Percentiles rank a stretch among this genome's conserved stretches.
phyloP scores from a whole-genome alignment of 208 protist genomes.

The Crithidia thermophila region DNA sequence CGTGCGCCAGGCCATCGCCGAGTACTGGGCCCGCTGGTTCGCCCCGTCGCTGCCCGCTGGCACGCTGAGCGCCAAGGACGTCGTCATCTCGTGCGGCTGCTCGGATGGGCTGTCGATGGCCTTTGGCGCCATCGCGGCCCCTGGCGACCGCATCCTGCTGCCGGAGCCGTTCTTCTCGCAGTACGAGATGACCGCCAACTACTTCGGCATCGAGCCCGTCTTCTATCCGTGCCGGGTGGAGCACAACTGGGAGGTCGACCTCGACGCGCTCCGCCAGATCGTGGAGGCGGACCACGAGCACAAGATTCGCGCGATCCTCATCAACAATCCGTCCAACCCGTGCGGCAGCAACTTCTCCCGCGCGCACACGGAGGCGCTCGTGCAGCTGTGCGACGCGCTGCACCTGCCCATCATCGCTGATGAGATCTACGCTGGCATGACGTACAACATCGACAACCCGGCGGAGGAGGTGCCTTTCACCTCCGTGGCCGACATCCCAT shows the following conservation, averaged over 20 bases:
- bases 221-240: constrained; percentile 84
- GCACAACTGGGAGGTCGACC: constrained; percentile 90
- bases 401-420: constrained; percentile 91
- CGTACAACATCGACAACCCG: constrained; percentile 64
- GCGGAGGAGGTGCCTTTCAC: constrained; percentile 48
- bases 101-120: constrained; percentile 91
- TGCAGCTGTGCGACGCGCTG: constrained; percentile 80
- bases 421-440: constrained; percentile 95
- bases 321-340: constrained; percentile 97
- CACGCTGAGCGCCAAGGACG: constrained; percentile 46
- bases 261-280: constrained; percentile 49
- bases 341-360: constrained; percentile 91
- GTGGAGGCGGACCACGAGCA: constrained; percentile 73
- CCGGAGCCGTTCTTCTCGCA: constrained; percentile 94
- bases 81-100: constrained; percentile 80
- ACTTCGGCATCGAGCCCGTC: constrained; percentile 69
- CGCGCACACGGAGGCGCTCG: constrained; percentile 72
- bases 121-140: constrained; percentile 70
- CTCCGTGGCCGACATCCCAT: constrained; percentile 77
- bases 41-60: constrained; percentile 21
- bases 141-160: constrained; percentile 91
- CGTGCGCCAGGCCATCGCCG: constrained; percentile 59
- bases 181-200: constrained; percentile 85
- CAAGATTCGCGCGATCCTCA: constrained; percentile 83
- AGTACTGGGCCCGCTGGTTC: constrained; percentile 48